A percentile compares a stretch with the other conserved stretches of the same genome.
Evolutionary conservation across 1,139 yeast genomes (phyloP).

Genomic region (Sugiyamaella sp.): DNA sequence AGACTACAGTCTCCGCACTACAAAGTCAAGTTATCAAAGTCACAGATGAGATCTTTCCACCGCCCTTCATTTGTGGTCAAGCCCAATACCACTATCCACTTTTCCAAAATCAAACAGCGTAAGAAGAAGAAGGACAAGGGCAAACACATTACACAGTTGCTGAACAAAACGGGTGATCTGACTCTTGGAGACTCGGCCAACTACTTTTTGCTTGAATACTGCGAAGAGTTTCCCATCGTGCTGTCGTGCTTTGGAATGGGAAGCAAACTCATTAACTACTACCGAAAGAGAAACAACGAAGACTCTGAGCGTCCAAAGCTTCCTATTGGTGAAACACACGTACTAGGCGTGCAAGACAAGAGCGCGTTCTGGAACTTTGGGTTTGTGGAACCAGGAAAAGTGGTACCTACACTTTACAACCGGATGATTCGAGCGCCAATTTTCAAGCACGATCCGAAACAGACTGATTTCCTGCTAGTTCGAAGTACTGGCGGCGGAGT

Average conservation of each 20-base stretch:
- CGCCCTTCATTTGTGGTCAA: slow-evolving; percentile 74
- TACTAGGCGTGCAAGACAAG: slow-evolving; percentile 90
- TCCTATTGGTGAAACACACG: slow-evolving; percentile 92
- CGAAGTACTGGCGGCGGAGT: slow-evolving; percentile 72
- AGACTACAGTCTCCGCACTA: slow-evolving; percentile 90
- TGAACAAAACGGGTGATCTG: slow-evolving; percentile 70
- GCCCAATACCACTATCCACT: slow-evolving; percentile 76
- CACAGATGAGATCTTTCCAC: slow-evolving; percentile 78
- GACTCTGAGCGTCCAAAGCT: slow-evolving; percentile 88
- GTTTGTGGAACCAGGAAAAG: slow-evolving; percentile 90
- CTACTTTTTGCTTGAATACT: slow-evolving; percentile 79
- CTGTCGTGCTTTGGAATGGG: slow-evolving; percentile 96
- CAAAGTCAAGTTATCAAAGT: slow-evolving; percentile 71
- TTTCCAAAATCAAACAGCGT: slow-evolving; percentile 74
- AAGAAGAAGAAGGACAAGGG: slow-evolving; percentile 91
- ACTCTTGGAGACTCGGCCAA: slow-evolving; percentile 83
- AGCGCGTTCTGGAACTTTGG: slow-evolving; percentile 99
- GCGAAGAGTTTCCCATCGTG: slow-evolving; percentile 86
- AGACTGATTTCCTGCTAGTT: slow-evolving; percentile 80
- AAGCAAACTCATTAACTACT: slow-evolving; percentile 87
- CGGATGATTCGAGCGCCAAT: slow-evolving; percentile 92
- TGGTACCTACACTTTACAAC: slow-evolving; percentile 91
- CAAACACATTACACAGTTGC: slow-evolving; percentile 72
- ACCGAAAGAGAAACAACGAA: slow-evolving; percentile 78
- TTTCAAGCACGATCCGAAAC: slow-evolving; percentile 76